Percentiles rank a stretch among this genome's conserved stretches.
These are phyloP conservation scores for Anthoceros angustus DNA, from an alignment of 225 moss, liverwort and hornwort species.

Conservation along the genomic window DNA sequence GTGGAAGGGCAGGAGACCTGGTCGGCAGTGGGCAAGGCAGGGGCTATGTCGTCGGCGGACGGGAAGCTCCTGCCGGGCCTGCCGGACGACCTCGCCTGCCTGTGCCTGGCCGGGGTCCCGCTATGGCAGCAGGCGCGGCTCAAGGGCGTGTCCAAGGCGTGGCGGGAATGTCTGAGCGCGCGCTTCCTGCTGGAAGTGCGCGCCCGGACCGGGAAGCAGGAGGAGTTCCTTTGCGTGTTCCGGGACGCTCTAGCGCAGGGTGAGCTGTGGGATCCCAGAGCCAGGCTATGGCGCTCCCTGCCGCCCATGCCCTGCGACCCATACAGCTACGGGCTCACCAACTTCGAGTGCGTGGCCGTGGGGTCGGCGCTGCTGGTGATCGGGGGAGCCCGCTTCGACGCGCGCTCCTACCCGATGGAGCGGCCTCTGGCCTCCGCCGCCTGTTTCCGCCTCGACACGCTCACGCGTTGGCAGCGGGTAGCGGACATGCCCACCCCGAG, in stretches of 20 bases:
- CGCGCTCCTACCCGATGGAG: conserved; percentile 55
- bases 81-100: conserved; percentile 44
- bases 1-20: not conserved
- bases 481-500: conserved; percentile 36
- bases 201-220: conserved; percentile 33
- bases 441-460: conserved; percentile 32
- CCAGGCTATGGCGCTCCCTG: conserved; percentile 36
- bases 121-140: conserved; percentile 32
- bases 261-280: conserved; percentile 46
- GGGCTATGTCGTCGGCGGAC: not conserved
- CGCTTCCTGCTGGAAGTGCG: conserved; percentile 28
- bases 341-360: conserved; percentile 48
- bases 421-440: conserved; percentile 42
- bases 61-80: conserved; percentile 36
- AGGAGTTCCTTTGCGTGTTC: conserved; percentile 48
- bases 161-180: conserved; percentile 33
- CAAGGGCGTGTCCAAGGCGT: conserved; percentile 41
- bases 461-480: conserved; percentile 34
- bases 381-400: conserved; percentile 47
- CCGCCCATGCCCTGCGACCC: conserved; percentile 57
- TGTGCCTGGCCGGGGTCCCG: conserved; percentile 43
- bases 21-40: not conserved
- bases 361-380: conserved; percentile 31
- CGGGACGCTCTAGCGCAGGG: conserved; percentile 50
- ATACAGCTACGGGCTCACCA: conserved; percentile 54